Evolutionary conservation across 208 protist species (phyloP), one percentile per base, ranked within the genome.

Genomic region (Leishmania amazonensis): DNA sequence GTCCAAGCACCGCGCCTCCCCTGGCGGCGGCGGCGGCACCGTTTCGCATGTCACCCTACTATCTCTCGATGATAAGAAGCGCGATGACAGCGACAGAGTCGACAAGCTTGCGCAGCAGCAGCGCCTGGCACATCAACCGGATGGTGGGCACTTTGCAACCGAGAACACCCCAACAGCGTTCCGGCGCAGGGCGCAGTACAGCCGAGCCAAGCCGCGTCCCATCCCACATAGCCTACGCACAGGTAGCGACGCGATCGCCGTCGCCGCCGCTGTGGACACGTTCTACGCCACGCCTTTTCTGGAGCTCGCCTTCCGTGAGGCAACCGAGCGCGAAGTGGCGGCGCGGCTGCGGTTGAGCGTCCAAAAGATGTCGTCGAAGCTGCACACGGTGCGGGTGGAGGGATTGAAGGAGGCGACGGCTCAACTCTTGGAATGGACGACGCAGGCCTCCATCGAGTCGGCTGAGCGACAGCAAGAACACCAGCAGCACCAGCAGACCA

Each of bases 281-380:
- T 78, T 88, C 64, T 88, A 92, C 85, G 81, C 89, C 28, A 83
- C 84, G 13, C 89, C 85, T 40, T 96, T 95, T 78, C 78, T 93
- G 70, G 81, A 86, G 54, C 89, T 89, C 17, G 76, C 93, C 31
- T 80, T 78, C 67, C 88, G 91, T 31, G 91, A 94, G 42, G 77
- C 87, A 13, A 76, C 79, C 21, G 90, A 93, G 75, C 87, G 87
- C n/a, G 85, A 87, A 49, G 81, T 96, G 17, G 86, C 90, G 24
- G 85, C 86, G 40, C 81, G 82, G 76, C 81, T 96, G 53, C 88
- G 89, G 1, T 70, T n/a, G 53, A 89, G 81, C 67, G 85, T 90
- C 78, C 83, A 89, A 45, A 93, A 93, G 81, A 89, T 95, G 54
- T 84, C 85, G 40, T 95, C 91, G 13, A 88, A 87, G 13, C 92